Evolutionary conservation across 495 filamentous ascomycete genomes (phyloP).

Genomic region (Penicillium goetzii): DNA sequence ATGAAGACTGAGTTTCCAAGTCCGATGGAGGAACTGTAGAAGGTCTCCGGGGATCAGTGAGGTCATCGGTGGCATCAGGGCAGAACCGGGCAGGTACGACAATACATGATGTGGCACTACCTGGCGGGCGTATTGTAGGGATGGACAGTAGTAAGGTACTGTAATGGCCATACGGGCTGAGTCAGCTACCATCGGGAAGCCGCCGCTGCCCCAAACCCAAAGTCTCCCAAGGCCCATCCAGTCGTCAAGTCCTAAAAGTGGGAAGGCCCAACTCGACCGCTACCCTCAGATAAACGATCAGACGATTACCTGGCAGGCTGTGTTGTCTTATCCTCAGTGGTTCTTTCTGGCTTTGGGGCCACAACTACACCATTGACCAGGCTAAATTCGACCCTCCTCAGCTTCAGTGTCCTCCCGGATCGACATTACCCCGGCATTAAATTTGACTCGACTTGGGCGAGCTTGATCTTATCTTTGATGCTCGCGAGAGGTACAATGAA

Average conservation of each 20-base stretch:
- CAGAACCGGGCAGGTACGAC: constrained; percentile 9
- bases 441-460: constrained; percentile 2
- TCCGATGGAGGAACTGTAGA: background rate
- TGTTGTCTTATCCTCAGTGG: background rate
- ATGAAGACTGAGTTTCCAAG: constrained; percentile 7
- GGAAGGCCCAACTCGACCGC: constrained; percentile 15
- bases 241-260: constrained; percentile 1
- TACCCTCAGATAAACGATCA: background rate
- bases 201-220: background rate
- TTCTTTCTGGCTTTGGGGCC: background rate
- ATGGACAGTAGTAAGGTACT: background rate
- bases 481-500: constrained; percentile 24
- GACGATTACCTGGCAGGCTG: background rate
- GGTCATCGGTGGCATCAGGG: constrained; percentile 33
- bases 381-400: background rate
- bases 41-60: constrained; percentile 23
- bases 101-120: background rate
- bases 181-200: constrained; percentile 7
- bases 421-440: background rate
- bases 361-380: background rate
- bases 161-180: constrained; percentile 4
- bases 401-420: background rate
- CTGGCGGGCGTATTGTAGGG: background rate
- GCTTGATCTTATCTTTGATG: background rate
- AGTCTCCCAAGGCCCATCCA: background rate